Conservation (phyloP, 805 yeast genomes). For the Monosporozyma unispora region DNA sequence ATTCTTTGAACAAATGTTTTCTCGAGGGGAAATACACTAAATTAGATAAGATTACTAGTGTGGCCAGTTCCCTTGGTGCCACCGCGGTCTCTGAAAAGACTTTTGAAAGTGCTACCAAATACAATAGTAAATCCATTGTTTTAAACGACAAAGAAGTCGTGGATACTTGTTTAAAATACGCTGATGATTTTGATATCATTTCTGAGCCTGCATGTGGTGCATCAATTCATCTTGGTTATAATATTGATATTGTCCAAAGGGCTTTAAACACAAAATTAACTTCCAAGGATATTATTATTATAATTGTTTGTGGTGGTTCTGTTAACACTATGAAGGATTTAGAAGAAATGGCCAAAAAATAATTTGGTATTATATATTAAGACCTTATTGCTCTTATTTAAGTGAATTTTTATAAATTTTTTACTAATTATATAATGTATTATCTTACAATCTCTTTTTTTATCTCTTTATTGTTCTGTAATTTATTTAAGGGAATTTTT, state of each 20-base stretch:
- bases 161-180: constrained; percentile 17
- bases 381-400: no score
- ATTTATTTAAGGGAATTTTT: no score
- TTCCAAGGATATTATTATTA: constrained; percentile 38
- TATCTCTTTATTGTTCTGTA: no score
- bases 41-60: constrained; percentile 27
- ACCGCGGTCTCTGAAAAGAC: no score
- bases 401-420: no score
- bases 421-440: no score
- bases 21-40: constrained; percentile 32
- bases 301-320: constrained; percentile 52
- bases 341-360: constrained; percentile 1
- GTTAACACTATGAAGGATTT: constrained; percentile 26
- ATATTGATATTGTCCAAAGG: constrained; percentile 13
- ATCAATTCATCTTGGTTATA: constrained; percentile 43
- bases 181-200: constrained; percentile 40
- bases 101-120: no score
- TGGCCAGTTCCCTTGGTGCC: constrained; percentile 2
- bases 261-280: constrained; percentile 7
- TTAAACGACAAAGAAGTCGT: constrained; percentile 29
- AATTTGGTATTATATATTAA: no score
- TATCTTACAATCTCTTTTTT: no score
- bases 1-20: constrained; percentile 43
- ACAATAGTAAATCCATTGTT: constrained; percentile 8
- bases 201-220: constrained; percentile 72